Evolutionary conservation across 1,284 basidiomycete species (phyloP).

Genomic region (Ceratobasidium sp.): DNA sequence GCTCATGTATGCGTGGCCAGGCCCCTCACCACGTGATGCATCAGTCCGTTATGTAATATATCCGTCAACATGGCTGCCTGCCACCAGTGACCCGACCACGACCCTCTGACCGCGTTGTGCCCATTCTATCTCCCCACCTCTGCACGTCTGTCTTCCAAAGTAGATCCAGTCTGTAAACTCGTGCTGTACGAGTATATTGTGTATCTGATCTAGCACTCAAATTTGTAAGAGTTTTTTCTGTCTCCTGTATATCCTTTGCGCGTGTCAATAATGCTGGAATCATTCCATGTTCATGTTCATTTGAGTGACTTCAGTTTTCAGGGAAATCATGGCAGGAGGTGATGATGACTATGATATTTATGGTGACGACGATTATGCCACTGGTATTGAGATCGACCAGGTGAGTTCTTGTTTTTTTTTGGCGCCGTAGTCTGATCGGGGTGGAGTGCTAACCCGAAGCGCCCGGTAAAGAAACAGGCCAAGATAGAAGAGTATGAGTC

Average conservation of each 20-base stretch:
- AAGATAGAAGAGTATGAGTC: constrained; percentile 29
- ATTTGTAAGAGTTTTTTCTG: constrained; percentile 46
- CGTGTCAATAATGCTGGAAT: constrained; percentile 20
- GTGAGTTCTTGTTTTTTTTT: constrained; percentile 12
- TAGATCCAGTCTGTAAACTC: constrained; percentile 43
- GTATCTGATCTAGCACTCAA: constrained; percentile 42
- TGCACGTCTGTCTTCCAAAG: constrained; percentile 34
- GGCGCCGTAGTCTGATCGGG: constrained; percentile 15
- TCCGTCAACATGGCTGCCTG: constrained; percentile 29
- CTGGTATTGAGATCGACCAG: constrained; percentile 29
- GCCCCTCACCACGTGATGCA: constrained; percentile 1
- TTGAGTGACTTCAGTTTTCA: constrained; percentile 38
- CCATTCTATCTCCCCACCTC: neutral
- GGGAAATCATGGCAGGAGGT: constrained; percentile 39
- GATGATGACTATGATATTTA: constrained; percentile 49
- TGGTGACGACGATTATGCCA: constrained; percentile 46
- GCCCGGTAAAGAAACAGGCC: constrained; percentile 17
- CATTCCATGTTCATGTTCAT: constrained; percentile 11
- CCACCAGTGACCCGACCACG: constrained; percentile 33
- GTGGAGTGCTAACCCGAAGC: constrained; percentile 32
- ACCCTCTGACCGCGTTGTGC: constrained; percentile 31
- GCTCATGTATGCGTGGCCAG: too few relatives aligned
- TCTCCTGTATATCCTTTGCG: constrained; percentile 28
- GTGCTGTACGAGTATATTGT: constrained; percentile 45
- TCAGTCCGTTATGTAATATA: constrained; percentile 13